Conservation (phyloP, 805 yeast species). For the Kluyveromyces aestuarii region DNA sequence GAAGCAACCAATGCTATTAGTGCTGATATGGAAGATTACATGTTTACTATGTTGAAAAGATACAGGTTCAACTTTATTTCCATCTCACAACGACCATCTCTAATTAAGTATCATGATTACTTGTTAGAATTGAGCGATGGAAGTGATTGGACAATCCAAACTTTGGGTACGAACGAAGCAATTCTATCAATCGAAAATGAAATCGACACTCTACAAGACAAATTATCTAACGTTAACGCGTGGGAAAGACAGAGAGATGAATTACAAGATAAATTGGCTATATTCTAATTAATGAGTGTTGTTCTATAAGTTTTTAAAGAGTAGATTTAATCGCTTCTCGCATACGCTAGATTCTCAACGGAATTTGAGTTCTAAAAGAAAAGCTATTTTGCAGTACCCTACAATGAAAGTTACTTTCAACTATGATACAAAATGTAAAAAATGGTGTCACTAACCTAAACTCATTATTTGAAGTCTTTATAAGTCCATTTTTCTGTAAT, state of each 20-base stretch:
- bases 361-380: no score
- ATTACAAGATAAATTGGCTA: constrained; percentile 34
- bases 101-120: constrained; percentile 77
- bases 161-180: constrained; percentile 56
- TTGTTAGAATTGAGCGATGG: constrained; percentile 58
- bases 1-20: constrained; percentile 93
- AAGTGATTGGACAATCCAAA: constrained; percentile 52
- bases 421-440: neutral
- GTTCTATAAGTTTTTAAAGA: neutral
- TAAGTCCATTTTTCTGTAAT: constrained; percentile 88
- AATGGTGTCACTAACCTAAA: neutral
- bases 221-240: constrained; percentile 47
- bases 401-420: neutral
- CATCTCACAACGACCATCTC: constrained; percentile 71
- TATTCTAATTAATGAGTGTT: constrained; percentile 16
- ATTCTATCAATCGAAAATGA: constrained; percentile 65
- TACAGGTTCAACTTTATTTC: constrained; percentile 73
- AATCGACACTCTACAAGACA: constrained; percentile 53
- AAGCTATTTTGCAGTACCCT: no score
- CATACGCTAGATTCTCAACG: neutral
- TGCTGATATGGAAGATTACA: constrained; percentile 78
- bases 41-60: constrained; percentile 65
- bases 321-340: neutral
- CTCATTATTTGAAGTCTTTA: constrained; percentile 65
- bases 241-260: constrained; percentile 54